Evolutionary conservation across 2,329 filamentous ascomycete species (phyloP).

Genomic region (Corinectria fuckeliana): DNA sequence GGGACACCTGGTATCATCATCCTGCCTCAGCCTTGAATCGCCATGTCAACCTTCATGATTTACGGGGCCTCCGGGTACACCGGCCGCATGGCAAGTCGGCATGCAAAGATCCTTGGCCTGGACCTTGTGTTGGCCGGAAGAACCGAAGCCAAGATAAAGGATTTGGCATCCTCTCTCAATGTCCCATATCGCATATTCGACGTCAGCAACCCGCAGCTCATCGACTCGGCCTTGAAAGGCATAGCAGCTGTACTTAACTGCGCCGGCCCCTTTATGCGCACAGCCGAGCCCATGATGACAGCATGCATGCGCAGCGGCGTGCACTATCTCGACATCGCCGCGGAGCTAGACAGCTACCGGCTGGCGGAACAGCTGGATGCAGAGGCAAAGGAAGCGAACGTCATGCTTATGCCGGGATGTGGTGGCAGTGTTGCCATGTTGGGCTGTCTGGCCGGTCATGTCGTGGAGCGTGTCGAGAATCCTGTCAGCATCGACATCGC

Average conservation of each 20-base stretch:
- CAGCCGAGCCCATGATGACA: neutral
- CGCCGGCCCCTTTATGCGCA: neutral
- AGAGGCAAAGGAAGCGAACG: neutral
- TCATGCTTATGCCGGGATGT: neutral
- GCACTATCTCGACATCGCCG: constrained; percentile 2
- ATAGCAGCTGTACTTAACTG: neutral
- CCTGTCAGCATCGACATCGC: neutral
- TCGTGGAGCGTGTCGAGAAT: neutral
- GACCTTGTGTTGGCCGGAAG: neutral
- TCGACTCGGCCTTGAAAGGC: neutral
- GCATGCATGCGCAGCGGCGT: neutral
- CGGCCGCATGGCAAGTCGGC: neutral
- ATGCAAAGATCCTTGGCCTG: neutral
- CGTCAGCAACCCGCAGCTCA: neutral
- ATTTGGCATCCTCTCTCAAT: neutral
- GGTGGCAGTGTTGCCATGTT: constrained; percentile 1
- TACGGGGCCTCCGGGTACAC: neutral
- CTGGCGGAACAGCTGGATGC: neutral
- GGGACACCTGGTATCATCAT: neutral
- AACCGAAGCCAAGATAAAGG: neutral
- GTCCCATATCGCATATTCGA: neutral
- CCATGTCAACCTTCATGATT: neutral
- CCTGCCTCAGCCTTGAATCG: neutral
- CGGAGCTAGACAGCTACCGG: neutral
- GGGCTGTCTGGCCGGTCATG: neutral